phyloP scores from a whole-genome alignment of 1,284 basidiomycete genomes.

The Papiliotrema laurentii region DNA sequence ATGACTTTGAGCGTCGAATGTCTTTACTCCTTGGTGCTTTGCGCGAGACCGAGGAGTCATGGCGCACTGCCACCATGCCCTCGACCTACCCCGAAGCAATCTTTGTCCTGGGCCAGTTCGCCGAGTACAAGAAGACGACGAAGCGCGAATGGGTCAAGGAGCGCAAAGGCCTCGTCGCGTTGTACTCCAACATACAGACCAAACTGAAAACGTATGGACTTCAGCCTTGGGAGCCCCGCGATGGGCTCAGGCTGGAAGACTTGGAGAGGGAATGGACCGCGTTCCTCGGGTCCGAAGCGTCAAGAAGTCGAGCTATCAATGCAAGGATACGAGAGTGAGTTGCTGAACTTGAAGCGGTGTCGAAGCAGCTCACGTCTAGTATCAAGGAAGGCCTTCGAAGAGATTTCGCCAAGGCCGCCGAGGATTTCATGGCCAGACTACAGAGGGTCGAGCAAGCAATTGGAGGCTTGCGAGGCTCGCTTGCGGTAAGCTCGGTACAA shows the following conservation, averaged over 20 bases:
- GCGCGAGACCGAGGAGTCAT: constrained; percentile 59
- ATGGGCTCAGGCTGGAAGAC: constrained; percentile 66
- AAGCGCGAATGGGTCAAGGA: constrained; percentile 87
- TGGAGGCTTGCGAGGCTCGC: constrained; percentile 67
- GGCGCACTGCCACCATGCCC: constrained; percentile 60
- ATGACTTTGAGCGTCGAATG: constrained; percentile 91
- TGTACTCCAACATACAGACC: constrained; percentile 91
- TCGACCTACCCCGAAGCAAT: constrained; percentile 79
- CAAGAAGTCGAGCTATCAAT: constrained; percentile 77
- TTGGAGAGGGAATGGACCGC: constrained; percentile 73
- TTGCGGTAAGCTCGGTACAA: constrained; percentile 58
- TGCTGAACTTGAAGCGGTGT: neutral
- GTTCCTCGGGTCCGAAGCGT: constrained; percentile 70
- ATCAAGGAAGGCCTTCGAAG: constrained; percentile 84
- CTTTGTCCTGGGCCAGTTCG: constrained; percentile 67
- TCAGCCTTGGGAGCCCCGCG: constrained; percentile 73
- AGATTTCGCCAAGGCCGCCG: constrained; percentile 76
- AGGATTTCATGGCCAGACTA: constrained; percentile 72
- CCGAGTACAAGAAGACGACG: constrained; percentile 75
- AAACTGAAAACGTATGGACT: constrained; percentile 89
- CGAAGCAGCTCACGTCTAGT: constrained; percentile 48
- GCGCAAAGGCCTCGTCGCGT: constrained; percentile 77
- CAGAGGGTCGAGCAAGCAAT: constrained; percentile 70
- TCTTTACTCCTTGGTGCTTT: constrained; percentile 59
- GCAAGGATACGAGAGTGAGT: constrained; percentile 83